Conservation (phyloP, 495 filamentous ascomycete genomes). For the Cercophora sp. region DNA sequence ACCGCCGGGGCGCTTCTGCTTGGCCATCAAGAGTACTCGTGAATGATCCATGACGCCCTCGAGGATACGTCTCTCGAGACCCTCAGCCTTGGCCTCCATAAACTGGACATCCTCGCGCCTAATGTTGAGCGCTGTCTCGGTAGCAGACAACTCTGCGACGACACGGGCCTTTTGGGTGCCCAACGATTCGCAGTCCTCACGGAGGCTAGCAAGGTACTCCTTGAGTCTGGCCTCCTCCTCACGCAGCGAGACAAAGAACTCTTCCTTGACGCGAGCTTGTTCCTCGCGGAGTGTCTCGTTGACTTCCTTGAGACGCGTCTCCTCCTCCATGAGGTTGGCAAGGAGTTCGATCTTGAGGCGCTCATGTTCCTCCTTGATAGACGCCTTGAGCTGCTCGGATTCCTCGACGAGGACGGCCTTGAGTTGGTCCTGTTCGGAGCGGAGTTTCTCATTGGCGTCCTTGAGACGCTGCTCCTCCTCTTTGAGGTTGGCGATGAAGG, state of each 20-base stretch:
- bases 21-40: constrained; percentile 71
- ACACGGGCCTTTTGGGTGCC: constrained; percentile 68
- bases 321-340: constrained; percentile 69
- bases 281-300: constrained; percentile 62
- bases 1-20: constrained; percentile 41
- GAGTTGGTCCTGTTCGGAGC: constrained; percentile 12
- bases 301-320: constrained; percentile 69
- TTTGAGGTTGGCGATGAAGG: constrained; percentile 26
- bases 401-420: constrained; percentile 54
- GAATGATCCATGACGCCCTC: constrained; percentile 96
- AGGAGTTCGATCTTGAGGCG: constrained; percentile 41
- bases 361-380: constrained; percentile 43
- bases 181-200: constrained; percentile 67
- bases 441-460: constrained; percentile 28
- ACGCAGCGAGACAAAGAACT: constrained; percentile 51
- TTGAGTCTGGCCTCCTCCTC: constrained; percentile 41
- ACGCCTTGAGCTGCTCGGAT: constrained; percentile 48
- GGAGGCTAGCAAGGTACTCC: constrained; percentile 42
- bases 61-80: constrained; percentile 83
- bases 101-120: constrained; percentile 84
- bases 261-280: constrained; percentile 65
- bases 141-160: constrained; percentile 74
- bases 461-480: constrained; percentile 23
- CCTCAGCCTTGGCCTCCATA: constrained; percentile 84
- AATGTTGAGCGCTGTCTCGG: constrained; percentile 84